Conservation (phyloP, 352 stramenopile genomes). For the Globisporangium lucens region DNA sequence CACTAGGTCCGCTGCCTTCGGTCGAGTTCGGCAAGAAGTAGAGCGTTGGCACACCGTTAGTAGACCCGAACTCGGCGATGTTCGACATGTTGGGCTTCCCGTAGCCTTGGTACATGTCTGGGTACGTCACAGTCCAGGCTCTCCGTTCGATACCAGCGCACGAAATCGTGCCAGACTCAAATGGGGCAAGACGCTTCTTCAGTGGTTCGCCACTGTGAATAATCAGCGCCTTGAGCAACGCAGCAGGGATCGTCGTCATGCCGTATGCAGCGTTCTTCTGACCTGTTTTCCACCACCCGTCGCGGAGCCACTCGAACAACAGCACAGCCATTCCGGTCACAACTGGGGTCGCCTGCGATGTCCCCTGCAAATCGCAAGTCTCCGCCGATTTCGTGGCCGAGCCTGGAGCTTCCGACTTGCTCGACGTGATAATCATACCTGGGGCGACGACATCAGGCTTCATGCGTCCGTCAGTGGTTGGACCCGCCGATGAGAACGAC, state of each 20-base stretch:
- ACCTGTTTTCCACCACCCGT: slow-evolving; percentile 76
- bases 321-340: slow-evolving; percentile 73
- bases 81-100: slow-evolving; percentile 81
- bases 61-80: slow-evolving; percentile 51
- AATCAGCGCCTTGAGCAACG: slow-evolving; percentile 76
- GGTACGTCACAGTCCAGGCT: slow-evolving; percentile 45
- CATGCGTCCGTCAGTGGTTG: slow-evolving; percentile 76
- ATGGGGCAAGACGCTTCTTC: slow-evolving; percentile 36
- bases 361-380: slow-evolving; percentile 73
- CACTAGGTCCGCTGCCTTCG: slow-evolving; percentile 48
- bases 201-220: slow-evolving; percentile 73
- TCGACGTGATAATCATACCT: slow-evolving; percentile 78
- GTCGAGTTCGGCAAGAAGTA: slow-evolving; percentile 81
- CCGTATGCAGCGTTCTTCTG: slow-evolving; percentile 45
- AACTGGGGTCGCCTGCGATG: slow-evolving; percentile 72
- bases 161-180: slow-evolving; percentile 44
- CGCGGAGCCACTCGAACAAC: slow-evolving; percentile 72
- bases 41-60: slow-evolving; percentile 30
- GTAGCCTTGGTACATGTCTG: slow-evolving; percentile 80
- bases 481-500: slow-evolving; percentile 80
- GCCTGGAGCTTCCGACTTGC: slow-evolving; percentile 54
- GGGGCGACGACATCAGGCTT: slow-evolving; percentile 89
- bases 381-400: slow-evolving; percentile 48
- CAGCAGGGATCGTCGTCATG: slow-evolving; percentile 63
- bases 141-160: slow-evolving; percentile 34